A percentile compares a stretch with the other conserved stretches of the same genome.
Evolutionary conservation across 345 rosid genomes (phyloP).

Genomic region (Moricandia moricandioides): DNA sequence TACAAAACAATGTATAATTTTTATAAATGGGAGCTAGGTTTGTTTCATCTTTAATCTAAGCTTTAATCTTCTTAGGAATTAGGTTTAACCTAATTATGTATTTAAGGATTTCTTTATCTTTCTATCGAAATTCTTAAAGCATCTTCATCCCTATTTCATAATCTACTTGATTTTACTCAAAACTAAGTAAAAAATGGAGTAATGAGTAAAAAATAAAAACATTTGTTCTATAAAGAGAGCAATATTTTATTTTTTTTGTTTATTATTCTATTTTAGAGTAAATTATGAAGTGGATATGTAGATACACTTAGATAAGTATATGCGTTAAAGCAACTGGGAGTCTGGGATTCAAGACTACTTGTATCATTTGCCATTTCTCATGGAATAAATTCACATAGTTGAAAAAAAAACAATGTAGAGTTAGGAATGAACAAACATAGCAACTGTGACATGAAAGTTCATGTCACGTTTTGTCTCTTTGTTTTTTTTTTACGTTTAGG

Average conservation of each 20-base stretch:
- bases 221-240: too few relatives aligned
- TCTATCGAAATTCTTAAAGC: background rate
- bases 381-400: background rate
- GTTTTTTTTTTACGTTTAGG: conserved; percentile 15
- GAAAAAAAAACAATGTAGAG: conserved; percentile 3
- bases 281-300: too few relatives aligned
- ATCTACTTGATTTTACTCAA: too few relatives aligned
- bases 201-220: too few relatives aligned
- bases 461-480: conserved; percentile 30
- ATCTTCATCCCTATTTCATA: too few relatives aligned
- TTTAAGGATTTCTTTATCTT: background rate
- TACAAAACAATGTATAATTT: background rate
- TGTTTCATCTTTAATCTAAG: background rate
- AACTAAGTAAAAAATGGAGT: too few relatives aligned
- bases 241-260: too few relatives aligned
- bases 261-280: too few relatives aligned
- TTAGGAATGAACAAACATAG: conserved; percentile 30
- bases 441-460: conserved; percentile 30
- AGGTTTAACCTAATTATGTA: background rate
- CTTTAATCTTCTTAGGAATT: background rate
- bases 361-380: background rate
- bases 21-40: background rate
- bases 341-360: background rate
- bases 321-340: background rate
- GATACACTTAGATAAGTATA: background rate